Conservation (phyloP, 148 eudicot genomes). For the Bassia scoparia region DNA sequence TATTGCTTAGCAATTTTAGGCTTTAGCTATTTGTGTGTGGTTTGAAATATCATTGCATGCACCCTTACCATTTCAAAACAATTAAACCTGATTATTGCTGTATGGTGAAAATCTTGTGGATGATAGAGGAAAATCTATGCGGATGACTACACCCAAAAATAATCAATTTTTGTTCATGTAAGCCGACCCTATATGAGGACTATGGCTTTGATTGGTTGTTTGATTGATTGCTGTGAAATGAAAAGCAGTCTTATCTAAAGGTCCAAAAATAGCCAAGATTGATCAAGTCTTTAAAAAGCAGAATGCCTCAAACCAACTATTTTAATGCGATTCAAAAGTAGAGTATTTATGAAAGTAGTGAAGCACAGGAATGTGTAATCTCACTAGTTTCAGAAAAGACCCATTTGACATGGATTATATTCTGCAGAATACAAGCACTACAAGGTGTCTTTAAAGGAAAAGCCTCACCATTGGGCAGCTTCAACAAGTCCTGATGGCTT, state of each 20-base stretch:
- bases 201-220: too few relatives aligned
- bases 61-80: not conserved
- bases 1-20: too few relatives aligned
- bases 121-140: too few relatives aligned
- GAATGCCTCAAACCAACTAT: not conserved
- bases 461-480: slow-evolving; percentile 63
- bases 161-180: too few relatives aligned
- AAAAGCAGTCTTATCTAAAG: too few relatives aligned
- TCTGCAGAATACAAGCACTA: slow-evolving; percentile 7
- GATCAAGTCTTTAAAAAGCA: not conserved
- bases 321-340: not conserved
- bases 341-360: too few relatives aligned
- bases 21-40: not conserved
- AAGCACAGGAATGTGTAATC: not conserved
- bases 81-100: not conserved
- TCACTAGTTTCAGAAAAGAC: not conserved
- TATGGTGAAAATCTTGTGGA: too few relatives aligned
- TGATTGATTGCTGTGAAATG: too few relatives aligned
- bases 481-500: slow-evolving; percentile 89
- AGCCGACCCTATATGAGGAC: too few relatives aligned
- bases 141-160: too few relatives aligned
- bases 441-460: slow-evolving; percentile 6
- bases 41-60: not conserved
- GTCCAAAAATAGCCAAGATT: too few relatives aligned
- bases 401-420: not conserved